Base-by-base conservation (phyloP, 495 filamentous ascomycete genomes). In the Filosporella fistucella region DNA sequence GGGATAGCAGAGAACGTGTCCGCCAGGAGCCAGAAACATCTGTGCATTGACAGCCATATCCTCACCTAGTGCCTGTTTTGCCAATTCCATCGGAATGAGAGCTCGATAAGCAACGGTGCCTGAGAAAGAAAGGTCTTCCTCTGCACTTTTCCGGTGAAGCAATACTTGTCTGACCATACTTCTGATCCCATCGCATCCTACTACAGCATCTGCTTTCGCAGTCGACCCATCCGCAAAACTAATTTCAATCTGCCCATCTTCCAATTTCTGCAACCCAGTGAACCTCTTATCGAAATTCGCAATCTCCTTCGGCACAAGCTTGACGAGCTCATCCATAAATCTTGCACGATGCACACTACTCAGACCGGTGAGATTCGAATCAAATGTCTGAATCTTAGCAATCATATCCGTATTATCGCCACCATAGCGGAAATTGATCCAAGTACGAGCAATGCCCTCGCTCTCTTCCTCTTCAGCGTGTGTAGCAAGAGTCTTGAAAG, bases 111-210 rank as follows among this genome's bases (percentile, higher is more conserved):
- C 8, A 30, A 8, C 8, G n/a, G 28, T n/a, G 28, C 28, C 28
- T n/a, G 28, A 30, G n/a, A 30, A 30, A n/a, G n/a, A 8, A 30
- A n/a, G 8, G 8, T n/a, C n/a, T 8, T 30, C n/a, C n/a, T 8
- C 28, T 30, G 8, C 8, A 30, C n/a, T n/a, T 8, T 30, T n/a
- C 28, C 57, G 57, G 7, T 61, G 43, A 5, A 51, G 24, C 13
- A 58, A 18, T 0, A 67, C 18, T 10, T 55, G 66, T 46, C 73
- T 67, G 1, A 68, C 68, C 0, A 62, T 60, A 39, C 74, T 76
- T 58, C 66, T 72, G 9, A 81, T 61, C 0, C 80, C 81, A 62
- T 83, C 80, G 0, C 75, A 74, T n/a, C 74, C 80, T 53, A 84
- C 68, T 2, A 81, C 66, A 49, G 84, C 51, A 61, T 77, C 78